These are phyloP conservation scores for Leccinum griseonigrum DNA, from an alignment of 1,284 basidiomycete genomes.

Conservation along the genomic window DNA sequence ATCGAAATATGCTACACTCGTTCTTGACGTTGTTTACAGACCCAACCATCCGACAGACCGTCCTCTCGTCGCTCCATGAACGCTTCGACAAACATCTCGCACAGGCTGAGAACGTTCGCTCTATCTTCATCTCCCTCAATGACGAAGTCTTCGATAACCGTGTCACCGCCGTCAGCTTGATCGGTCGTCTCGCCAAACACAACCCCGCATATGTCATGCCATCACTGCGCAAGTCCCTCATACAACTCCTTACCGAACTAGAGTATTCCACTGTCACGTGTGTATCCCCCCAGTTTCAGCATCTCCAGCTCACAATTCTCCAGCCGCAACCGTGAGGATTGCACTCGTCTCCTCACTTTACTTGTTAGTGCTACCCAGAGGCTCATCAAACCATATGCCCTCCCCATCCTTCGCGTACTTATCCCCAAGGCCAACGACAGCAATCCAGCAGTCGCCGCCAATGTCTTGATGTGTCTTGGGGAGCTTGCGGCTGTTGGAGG, in stretches of 20 bases:
- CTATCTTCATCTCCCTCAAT: slow-evolving; percentile 96
- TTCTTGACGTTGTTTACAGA: slow-evolving; percentile 44
- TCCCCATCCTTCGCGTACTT: slow-evolving; percentile 93
- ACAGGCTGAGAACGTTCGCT: slow-evolving; percentile 97
- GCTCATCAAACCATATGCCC: slow-evolving; percentile 94
- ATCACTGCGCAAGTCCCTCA: slow-evolving; percentile 91
- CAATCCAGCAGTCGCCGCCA: slow-evolving; percentile 88
- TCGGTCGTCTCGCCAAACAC: slow-evolving; percentile 92
- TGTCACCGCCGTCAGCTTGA: slow-evolving; percentile 86
- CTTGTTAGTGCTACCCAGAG: slow-evolving; percentile 90
- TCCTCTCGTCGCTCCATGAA: slow-evolving; percentile 87
- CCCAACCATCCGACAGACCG: slow-evolving; percentile 81
- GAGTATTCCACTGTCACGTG: slow-evolving; percentile 94
- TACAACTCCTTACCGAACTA: slow-evolving; percentile 95
- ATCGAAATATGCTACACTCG: not conserved
- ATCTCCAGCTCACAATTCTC: slow-evolving; percentile 1
- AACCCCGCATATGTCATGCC: slow-evolving; percentile 99
- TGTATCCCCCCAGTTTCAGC: slow-evolving; percentile 26
- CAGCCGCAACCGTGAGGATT: slow-evolving; percentile 88
- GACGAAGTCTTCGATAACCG: slow-evolving; percentile 97
- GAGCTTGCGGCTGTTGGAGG: slow-evolving; percentile 94
- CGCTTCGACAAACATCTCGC: slow-evolving; percentile 98
- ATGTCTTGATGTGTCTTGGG: slow-evolving; percentile 92
- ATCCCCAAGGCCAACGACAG: slow-evolving; percentile 85
- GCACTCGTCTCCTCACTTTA: slow-evolving; percentile 83